These are phyloP conservation scores for Cladosporium velox DNA, from an alignment of 2,329 filamentous ascomycete genomes.

Conservation along the genomic window DNA sequence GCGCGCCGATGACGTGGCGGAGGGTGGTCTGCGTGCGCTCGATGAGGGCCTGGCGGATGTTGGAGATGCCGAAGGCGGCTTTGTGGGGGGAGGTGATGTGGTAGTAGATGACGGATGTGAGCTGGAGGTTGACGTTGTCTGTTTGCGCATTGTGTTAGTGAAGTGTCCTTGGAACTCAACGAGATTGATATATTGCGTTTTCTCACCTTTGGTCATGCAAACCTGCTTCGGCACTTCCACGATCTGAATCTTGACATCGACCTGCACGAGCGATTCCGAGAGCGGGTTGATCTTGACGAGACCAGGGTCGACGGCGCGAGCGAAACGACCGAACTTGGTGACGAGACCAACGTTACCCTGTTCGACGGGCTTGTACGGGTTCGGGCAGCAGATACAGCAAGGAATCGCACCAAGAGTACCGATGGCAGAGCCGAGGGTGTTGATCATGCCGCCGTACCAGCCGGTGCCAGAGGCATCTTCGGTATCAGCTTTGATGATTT, in stretches of 20 bases:
- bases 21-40: conserved; percentile 98
- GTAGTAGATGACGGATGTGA: conserved; percentile 99
- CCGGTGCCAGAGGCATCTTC: conserved; percentile 71
- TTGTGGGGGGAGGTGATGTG: conserved; percentile 95
- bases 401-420: conserved; percentile 84
- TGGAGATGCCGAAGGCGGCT: conserved; percentile 92
- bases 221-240: conserved; percentile 94
- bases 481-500: conserved; percentile 59
- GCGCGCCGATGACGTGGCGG: conserved; percentile 92
- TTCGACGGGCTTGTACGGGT: conserved; percentile 84
- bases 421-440: conserved; percentile 70
- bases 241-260: conserved; percentile 99
- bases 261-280: conserved; percentile 82
- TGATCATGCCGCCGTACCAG: conserved; percentile 82
- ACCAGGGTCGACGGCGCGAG: conserved; percentile 93
- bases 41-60: conserved; percentile 92
- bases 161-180: neutral
- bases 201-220: conserved; percentile 86
- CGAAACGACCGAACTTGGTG: conserved; percentile 93
- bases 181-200: neutral
- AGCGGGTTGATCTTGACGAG: conserved; percentile 97
- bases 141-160: neutral
- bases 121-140: conserved; percentile 90
- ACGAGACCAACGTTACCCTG: conserved; percentile 95
- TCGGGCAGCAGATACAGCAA: conserved; percentile 88